Conservation (phyloP, 192 early-diverging fungal genomes). For the Coemansia sp. region DNA sequence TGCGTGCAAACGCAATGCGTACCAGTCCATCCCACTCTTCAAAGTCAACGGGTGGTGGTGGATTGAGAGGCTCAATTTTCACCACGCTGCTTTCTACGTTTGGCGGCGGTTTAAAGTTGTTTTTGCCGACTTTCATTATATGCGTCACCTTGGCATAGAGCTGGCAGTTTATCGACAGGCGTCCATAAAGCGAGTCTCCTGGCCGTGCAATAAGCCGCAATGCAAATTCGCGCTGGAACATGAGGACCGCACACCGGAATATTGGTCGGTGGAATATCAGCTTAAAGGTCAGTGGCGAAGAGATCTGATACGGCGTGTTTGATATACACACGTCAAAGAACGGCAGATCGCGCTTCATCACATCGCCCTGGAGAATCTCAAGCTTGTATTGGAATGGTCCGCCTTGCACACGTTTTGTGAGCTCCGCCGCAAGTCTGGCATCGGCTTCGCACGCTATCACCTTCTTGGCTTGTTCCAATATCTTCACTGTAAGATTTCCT, state of each 20-base stretch:
- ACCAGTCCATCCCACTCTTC: conserved; percentile 97
- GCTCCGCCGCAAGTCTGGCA: conserved; percentile 92
- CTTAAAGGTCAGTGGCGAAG: conserved; percentile 94
- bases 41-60: conserved; percentile 92
- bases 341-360: conserved; percentile 94
- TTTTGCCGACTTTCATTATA: conserved; percentile 96
- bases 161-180: conserved; percentile 92
- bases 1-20: conserved; percentile 88
- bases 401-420: conserved; percentile 95
- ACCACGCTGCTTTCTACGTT: conserved; percentile 96
- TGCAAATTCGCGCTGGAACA: conserved; percentile 99
- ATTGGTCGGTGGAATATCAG: conserved; percentile 91
- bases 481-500: conserved; percentile 95
- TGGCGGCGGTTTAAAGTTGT: conserved; percentile 97
- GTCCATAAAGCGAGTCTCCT: conserved; percentile 88
- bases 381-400: conserved; percentile 63
- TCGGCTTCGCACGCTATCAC: conserved; percentile 96
- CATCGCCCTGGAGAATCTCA: conserved; percentile 96
- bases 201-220: conserved; percentile 92
- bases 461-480: conserved; percentile 89
- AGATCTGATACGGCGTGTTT: conserved; percentile 98
- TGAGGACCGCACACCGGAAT: conserved; percentile 90
- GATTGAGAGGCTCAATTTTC: conserved; percentile 88
- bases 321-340: conserved; percentile 98
- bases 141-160: conserved; percentile 92